phyloP scores from a whole-genome alignment of 129 eudicot species.

The Mikania micrantha region DNA sequence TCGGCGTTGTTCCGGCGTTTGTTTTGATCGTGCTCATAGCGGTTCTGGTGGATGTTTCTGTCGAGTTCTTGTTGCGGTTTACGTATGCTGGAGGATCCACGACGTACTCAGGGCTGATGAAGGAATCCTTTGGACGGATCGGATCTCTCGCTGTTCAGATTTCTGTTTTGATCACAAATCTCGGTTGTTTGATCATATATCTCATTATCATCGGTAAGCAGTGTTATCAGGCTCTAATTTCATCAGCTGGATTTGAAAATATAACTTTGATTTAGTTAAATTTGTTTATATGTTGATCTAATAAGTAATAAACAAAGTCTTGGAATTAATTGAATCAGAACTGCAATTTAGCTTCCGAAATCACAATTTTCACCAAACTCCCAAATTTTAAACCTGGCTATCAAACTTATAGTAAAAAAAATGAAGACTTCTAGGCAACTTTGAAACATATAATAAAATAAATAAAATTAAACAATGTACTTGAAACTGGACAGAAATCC shows the following conservation, averaged over 20 bases:
- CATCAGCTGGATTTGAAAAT: not conserved
- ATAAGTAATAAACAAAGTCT: not conserved
- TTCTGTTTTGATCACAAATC: constrained; percentile 58
- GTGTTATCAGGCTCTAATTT: not conserved
- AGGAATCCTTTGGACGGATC: constrained; percentile 75
- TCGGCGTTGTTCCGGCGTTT: constrained; percentile 81
- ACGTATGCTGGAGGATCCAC: constrained; percentile 52
- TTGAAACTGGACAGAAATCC: too few species aligned
- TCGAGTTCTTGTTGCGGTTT: constrained; percentile 66
- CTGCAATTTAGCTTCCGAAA: not conserved
- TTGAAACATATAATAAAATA: too few species aligned
- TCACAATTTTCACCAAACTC: too few species aligned
- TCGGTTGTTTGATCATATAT: constrained; percentile 86
- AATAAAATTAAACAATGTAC: too few species aligned
- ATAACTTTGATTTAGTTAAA: not conserved
- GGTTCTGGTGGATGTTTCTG: constrained; percentile 63
- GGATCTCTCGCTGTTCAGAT: constrained; percentile 81
- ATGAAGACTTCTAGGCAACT: too few species aligned
- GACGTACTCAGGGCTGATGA: constrained; percentile 78
- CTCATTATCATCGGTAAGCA: constrained; percentile 77
- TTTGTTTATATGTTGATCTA: not conserved
- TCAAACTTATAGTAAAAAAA: too few species aligned
- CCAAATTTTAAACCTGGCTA: too few species aligned
- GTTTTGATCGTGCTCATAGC: constrained; percentile 56
- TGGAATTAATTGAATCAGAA: not conserved